Conservation (phyloP, 345 rosid species). For the Eucalyptus sideroxylon region DNA sequence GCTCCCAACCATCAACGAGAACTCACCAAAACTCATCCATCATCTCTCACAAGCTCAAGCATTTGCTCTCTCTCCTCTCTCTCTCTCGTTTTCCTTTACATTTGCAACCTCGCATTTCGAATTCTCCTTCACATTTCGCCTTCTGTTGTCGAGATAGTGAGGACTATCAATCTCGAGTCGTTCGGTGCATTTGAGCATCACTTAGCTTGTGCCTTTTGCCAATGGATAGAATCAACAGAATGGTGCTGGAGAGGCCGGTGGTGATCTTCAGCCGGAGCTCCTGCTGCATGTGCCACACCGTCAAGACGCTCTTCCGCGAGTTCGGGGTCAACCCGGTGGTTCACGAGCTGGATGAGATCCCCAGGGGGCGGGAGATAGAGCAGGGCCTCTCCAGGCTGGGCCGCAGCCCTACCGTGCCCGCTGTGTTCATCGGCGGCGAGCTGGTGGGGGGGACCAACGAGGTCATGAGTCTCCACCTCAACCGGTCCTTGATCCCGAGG, state of each 20-base stretch:
- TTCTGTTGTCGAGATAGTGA: not conserved
- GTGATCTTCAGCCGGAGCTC: conserved; percentile 79
- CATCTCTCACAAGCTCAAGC: not conserved
- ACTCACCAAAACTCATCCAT: not conserved
- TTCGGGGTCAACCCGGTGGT: conserved; percentile 68
- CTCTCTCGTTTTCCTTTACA: not conserved
- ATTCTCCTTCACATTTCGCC: not conserved
- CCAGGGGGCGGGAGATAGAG: conserved; percentile 61
- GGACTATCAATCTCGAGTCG: not conserved
- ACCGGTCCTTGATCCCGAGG: conserved; percentile 61
- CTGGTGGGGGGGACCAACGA: conserved; percentile 81
- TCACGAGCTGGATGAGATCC: conserved; percentile 62
- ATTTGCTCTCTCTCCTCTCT: not conserved
- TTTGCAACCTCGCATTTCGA: not conserved
- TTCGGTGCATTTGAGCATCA: not conserved
- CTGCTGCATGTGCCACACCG: conserved; percentile 77
- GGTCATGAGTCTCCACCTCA: conserved; percentile 84
- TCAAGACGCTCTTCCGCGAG: conserved; percentile 56
- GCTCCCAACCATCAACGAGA: too few relatives aligned
- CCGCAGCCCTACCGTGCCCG: conserved; percentile 54
- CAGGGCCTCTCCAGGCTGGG: conserved; percentile 65
- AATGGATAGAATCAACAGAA: conserved; percentile 47
- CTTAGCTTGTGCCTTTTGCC: not conserved
- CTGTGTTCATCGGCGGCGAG: conserved; percentile 72
- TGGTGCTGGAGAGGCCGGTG: conserved; percentile 75